phyloP scores from a whole-genome alignment of 805 yeast genomes.

The Candida incommunis region DNA sequence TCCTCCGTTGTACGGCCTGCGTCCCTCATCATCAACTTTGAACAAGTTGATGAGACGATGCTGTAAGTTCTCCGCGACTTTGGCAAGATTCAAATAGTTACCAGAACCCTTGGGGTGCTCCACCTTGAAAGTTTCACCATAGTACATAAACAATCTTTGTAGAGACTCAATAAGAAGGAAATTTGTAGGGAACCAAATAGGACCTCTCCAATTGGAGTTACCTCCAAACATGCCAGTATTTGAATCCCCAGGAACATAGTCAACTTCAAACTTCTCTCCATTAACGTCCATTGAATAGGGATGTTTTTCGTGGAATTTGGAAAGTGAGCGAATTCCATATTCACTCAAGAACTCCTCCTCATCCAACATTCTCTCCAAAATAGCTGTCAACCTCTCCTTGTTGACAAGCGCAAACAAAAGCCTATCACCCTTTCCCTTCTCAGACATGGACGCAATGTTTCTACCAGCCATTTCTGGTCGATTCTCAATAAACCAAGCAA shows the following conservation, averaged over 20 bases:
- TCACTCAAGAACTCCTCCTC: slow-evolving; percentile 74
- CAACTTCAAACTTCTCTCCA: slow-evolving; percentile 55
- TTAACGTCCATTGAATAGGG: slow-evolving; percentile 78
- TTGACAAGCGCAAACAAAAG: slow-evolving; percentile 65
- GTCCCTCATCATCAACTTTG: slow-evolving; percentile 44
- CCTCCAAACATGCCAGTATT: slow-evolving; percentile 94
- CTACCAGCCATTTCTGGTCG: slow-evolving; percentile 56
- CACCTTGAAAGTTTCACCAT: slow-evolving; percentile 72
- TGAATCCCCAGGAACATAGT: slow-evolving; percentile 76
- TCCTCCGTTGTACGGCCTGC: slow-evolving; percentile 64
- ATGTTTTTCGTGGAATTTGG: slow-evolving; percentile 70
- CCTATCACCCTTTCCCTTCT: slow-evolving; percentile 68
- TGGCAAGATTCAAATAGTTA: slow-evolving; percentile 58
- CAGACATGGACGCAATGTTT: slow-evolving; percentile 72
- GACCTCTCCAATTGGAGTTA: slow-evolving; percentile 94
- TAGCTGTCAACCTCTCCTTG: slow-evolving; percentile 62
- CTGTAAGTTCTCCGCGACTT: slow-evolving; percentile 81
- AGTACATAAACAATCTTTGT: slow-evolving; percentile 76
- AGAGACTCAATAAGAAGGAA: slow-evolving; percentile 75
- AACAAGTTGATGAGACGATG: slow-evolving; percentile 72
- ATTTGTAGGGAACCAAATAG: slow-evolving; percentile 92
- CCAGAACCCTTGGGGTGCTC: slow-evolving; percentile 86
- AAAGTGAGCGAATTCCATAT: slow-evolving; percentile 77
- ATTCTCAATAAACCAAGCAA: slow-evolving; percentile 72
- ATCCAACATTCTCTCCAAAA: slow-evolving; percentile 69